These are phyloP conservation scores for Stereocaulon alpinum DNA, from an alignment of 495 filamentous ascomycete genomes.

Conservation along the genomic window DNA sequence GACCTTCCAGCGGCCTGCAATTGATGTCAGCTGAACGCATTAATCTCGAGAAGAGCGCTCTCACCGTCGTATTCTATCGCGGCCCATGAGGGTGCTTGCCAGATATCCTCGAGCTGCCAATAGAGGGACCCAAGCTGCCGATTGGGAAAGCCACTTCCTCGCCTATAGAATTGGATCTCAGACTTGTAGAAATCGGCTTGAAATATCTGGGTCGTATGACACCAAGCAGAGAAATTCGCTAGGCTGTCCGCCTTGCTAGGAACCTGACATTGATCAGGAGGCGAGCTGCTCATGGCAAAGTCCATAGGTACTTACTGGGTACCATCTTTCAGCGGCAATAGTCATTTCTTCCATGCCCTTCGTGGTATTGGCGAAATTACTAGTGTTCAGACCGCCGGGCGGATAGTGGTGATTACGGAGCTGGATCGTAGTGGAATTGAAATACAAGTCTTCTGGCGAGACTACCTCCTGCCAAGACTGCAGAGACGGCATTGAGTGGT, in stretches of 20 bases:
- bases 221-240: conserved; percentile 62
- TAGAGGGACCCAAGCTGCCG: conserved; percentile 54
- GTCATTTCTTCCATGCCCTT: conserved; percentile 58
- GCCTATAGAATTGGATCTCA: conserved; percentile 56
- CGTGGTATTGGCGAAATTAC: conserved; percentile 30
- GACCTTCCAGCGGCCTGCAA: conserved; percentile 55
- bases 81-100: conserved; percentile 60
- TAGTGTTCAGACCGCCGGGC: conserved; percentile 38
- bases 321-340: conserved; percentile 46
- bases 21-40: not conserved
- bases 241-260: conserved; percentile 45
- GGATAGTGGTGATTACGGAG: conserved; percentile 61
- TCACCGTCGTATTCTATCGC: conserved; percentile 17
- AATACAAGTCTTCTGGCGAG: conserved; percentile 39
- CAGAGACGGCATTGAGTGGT: conserved; percentile 55
- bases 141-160: conserved; percentile 49
- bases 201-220: conserved; percentile 55
- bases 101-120: conserved; percentile 63
- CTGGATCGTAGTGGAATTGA: conserved; percentile 50
- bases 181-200: conserved; percentile 56
- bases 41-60: not conserved
- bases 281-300: not conserved
- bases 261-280: conserved; percentile 15
- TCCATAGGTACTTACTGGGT: conserved; percentile 31
- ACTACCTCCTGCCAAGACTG: conserved; percentile 51